phyloP scores from a whole-genome alignment of 2,329 filamentous ascomycete genomes.

The Zymoseptoria brevis region DNA sequence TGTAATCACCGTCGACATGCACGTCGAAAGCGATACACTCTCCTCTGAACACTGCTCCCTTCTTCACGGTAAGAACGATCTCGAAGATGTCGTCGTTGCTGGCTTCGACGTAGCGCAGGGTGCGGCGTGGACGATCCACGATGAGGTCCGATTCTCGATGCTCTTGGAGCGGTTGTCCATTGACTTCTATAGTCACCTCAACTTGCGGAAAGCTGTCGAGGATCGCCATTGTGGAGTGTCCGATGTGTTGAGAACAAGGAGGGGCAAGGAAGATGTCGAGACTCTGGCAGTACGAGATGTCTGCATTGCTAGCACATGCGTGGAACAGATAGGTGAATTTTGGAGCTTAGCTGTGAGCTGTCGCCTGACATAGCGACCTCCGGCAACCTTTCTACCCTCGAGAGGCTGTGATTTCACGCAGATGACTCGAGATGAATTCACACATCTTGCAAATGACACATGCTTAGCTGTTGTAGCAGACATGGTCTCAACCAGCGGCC shows the following conservation, averaged over 20 bases:
- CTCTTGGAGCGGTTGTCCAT: slow-evolving; percentile 16
- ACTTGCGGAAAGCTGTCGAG: slow-evolving; percentile 13
- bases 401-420: too few relatives aligned
- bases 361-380: not conserved
- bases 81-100: slow-evolving; percentile 13
- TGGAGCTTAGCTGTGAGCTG: not conserved
- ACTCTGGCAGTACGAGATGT: not conserved
- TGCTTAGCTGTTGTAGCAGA: not conserved
- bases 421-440: not conserved
- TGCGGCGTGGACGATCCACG: slow-evolving; percentile 3
- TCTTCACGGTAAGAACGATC: slow-evolving; percentile 6
- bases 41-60: slow-evolving; percentile 4
- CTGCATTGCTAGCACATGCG: not conserved
- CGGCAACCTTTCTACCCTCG: not conserved
- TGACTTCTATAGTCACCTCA: slow-evolving; percentile 12
- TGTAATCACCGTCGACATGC: slow-evolving; percentile 6
- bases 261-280: not conserved
- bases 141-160: slow-evolving; percentile 9
- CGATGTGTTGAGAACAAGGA: not conserved
- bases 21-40: slow-evolving; percentile 9
- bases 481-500: not conserved
- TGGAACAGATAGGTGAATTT: not conserved
- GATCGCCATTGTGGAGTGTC: slow-evolving; percentile 13
- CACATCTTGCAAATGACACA: not conserved
- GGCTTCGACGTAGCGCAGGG: slow-evolving; percentile 20